A percentile compares a stretch with the other conserved stretches of the same genome.
phyloP scores from a whole-genome alignment of 2,329 filamentous ascomycete genomes.

The Colletotrichum lupini region DNA sequence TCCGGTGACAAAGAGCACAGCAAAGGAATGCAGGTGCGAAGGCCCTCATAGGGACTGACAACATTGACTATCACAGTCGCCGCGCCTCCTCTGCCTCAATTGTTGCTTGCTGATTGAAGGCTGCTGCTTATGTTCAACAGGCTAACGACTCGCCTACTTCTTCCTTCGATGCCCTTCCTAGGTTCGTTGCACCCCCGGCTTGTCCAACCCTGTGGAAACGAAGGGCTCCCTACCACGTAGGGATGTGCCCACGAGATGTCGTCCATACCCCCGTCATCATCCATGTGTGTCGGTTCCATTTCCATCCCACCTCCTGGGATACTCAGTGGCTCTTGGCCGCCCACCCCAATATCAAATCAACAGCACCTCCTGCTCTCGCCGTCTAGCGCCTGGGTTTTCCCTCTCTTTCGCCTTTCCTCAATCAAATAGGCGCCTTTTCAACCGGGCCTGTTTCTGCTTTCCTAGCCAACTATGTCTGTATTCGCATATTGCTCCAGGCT shows the following conservation, averaged over 20 bases:
- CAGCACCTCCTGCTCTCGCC: slow-evolving; percentile 9
- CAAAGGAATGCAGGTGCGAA: neutral
- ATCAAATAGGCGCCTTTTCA: neutral
- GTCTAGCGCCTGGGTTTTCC: neutral
- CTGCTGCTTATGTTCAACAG: slow-evolving; percentile 13
- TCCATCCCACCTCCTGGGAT: slow-evolving; percentile 32
- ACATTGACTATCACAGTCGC: neutral
- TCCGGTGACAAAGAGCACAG: neutral
- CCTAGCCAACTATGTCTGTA: neutral
- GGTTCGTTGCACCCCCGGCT: slow-evolving; percentile 34
- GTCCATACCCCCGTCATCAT: slow-evolving; percentile 32
- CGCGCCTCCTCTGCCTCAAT: neutral
- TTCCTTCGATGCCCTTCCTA: slow-evolving; percentile 34
- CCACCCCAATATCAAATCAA: slow-evolving; percentile 35
- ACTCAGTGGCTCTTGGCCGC: slow-evolving; percentile 20
- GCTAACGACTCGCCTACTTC: slow-evolving; percentile 26
- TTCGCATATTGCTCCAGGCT: too few species aligned
- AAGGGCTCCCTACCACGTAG: slow-evolving; percentile 31
- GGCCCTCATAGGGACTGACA: neutral
- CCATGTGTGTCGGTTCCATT: slow-evolving; percentile 33
- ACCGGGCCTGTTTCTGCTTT: neutral
- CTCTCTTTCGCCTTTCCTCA: neutral
- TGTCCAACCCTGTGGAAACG: slow-evolving; percentile 34
- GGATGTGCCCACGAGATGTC: slow-evolving; percentile 32
- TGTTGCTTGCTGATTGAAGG: neutral